Evolutionary conservation across 2,329 filamentous ascomycete genomes (phyloP).

Genomic region (Exophiala phaeomuriformis): DNA sequence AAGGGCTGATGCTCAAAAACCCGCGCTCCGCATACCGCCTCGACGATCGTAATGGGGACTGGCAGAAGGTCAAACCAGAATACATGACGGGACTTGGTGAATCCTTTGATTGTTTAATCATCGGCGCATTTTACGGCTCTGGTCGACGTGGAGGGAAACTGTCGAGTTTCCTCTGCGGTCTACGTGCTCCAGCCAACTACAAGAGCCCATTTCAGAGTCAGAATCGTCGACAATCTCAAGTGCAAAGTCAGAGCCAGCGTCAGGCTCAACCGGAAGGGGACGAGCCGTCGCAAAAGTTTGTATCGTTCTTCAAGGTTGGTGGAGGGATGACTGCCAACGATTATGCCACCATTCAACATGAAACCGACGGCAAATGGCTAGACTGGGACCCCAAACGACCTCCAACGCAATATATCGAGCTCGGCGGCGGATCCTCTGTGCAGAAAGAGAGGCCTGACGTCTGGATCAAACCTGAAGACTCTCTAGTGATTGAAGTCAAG

Average conservation of each 20-base stretch:
- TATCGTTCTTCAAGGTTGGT: constrained; percentile 98
- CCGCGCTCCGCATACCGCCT: constrained; percentile 78
- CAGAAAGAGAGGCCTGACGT: constrained; percentile 77
- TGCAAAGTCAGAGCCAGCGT: constrained; percentile 14
- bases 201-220: constrained; percentile 29
- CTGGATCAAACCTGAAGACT: constrained; percentile 87
- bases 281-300: constrained; percentile 52
- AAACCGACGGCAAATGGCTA: constrained; percentile 85
- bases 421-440: constrained; percentile 63
- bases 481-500: constrained; percentile 80
- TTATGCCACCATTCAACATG: constrained; percentile 72
- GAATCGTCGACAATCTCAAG: constrained; percentile 26
- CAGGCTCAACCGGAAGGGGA: constrained; percentile 4
- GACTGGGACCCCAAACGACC: constrained; percentile 74
- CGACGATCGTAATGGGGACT: constrained; percentile 87
- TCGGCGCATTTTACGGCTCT: constrained; percentile 89
- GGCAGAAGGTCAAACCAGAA: constrained; percentile 98
- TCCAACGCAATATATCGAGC: constrained; percentile 68
- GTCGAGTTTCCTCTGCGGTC: constrained; percentile 82
- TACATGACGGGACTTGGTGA: constrained; percentile 98
- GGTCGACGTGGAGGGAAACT: constrained; percentile 74
- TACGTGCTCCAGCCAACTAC: constrained; percentile 59
- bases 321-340: constrained; percentile 81
- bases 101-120: constrained; percentile 77
- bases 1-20: constrained; percentile 90